Evolutionary conservation across 768 basidiomycete species (phyloP).

Genomic region (Leccinum incarnatum): DNA sequence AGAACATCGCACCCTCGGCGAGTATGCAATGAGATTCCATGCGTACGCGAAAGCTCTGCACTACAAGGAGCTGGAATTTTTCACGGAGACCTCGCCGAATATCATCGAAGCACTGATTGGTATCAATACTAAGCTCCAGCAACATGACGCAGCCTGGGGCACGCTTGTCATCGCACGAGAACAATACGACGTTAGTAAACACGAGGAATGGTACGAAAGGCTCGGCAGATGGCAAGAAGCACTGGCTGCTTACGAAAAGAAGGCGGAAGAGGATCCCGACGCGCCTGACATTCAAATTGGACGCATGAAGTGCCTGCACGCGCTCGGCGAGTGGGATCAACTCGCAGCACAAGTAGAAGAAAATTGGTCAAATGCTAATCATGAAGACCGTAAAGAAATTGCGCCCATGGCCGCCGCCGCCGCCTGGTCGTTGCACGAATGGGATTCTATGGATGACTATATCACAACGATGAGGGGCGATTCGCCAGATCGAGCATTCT

Average conservation of each 20-base stretch:
- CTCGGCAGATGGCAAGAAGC: constrained; percentile 97
- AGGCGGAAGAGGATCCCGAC: constrained; percentile 69
- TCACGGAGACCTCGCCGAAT: constrained; percentile 83
- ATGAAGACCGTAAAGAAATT: constrained; percentile 85
- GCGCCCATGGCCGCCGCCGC: constrained; percentile 97
- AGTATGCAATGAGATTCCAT: constrained; percentile 89
- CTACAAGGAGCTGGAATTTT: constrained; percentile 98
- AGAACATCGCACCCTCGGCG: constrained; percentile 88
- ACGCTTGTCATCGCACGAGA: constrained; percentile 87
- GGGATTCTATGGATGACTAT: constrained; percentile 98
- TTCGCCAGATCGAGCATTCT: constrained; percentile 93
- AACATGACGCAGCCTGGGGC: constrained; percentile 97
- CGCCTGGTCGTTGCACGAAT: constrained; percentile 94
- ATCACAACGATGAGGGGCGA: constrained; percentile 91
- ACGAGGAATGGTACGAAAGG: constrained; percentile 98
- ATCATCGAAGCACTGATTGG: constrained; percentile 94
- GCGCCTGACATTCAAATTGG: constrained; percentile 80
- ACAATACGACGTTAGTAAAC: constrained; percentile 86
- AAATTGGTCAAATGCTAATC: constrained; percentile 78
- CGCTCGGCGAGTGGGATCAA: constrained; percentile 96
- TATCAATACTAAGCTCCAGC: constrained; percentile 95
- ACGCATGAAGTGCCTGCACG: constrained; percentile 93
- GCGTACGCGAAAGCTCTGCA: constrained; percentile 97
- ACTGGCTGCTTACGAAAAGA: constrained; percentile 77
- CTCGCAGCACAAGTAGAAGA: constrained; percentile 83